Evolutionary conservation across 352 stramenopile genomes (phyloP).

Genomic region (Phytophthora hibernalis): DNA sequence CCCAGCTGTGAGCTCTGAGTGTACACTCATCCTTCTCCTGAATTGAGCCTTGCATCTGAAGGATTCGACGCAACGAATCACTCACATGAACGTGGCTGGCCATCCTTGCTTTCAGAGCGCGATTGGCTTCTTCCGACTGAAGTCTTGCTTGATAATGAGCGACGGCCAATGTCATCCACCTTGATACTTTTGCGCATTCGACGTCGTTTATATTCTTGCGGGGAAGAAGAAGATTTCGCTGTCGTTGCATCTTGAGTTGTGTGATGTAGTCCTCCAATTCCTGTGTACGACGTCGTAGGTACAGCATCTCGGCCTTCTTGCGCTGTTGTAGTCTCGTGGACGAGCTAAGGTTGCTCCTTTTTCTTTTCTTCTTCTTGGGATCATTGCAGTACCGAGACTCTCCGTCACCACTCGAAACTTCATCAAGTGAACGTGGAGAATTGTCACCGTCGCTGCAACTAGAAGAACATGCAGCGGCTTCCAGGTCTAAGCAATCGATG

Average conservation of each 20-base stretch:
- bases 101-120: slow-evolving; percentile 25
- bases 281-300: slow-evolving; percentile 13
- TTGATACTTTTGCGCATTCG: neutral
- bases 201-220: neutral
- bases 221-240: slow-evolving; percentile 22
- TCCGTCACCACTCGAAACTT: neutral
- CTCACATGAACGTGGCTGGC: neutral
- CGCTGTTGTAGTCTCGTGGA: slow-evolving; percentile 20
- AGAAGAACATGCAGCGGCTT: neutral
- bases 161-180: neutral
- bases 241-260: slow-evolving; percentile 2
- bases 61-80: neutral
- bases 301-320: slow-evolving; percentile 24
- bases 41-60: neutral
- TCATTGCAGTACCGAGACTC: neutral
- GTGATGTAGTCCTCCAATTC: slow-evolving; percentile 20
- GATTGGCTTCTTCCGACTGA: slow-evolving; percentile 32
- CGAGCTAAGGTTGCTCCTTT: slow-evolving; percentile 4
- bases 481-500: neutral
- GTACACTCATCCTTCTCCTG: neutral
- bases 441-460: too few species aligned
- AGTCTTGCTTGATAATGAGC: slow-evolving; percentile 10
- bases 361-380: neutral
- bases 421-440: neutral
- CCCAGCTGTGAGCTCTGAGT: neutral